Evolutionary conservation across 1,139 yeast species (phyloP).

Genomic region (Yamadazyma trypodendri): DNA sequence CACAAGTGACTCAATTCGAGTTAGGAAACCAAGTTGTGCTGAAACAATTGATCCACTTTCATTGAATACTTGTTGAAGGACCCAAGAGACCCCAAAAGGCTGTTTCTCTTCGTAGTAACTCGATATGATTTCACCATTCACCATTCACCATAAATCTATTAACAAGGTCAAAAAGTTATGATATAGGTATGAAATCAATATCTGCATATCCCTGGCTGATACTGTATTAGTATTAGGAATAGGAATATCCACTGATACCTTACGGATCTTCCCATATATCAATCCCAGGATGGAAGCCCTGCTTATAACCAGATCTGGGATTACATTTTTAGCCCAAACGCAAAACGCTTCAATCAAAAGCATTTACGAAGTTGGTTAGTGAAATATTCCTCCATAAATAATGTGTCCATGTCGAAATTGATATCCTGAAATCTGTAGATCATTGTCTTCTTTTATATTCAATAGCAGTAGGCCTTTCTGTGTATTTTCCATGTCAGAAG

Average conservation of each 20-base stretch:
- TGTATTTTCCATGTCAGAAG: neutral
- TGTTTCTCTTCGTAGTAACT: slow-evolving; percentile 41
- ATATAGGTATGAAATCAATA: slow-evolving; percentile 37
- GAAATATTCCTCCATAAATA: slow-evolving; percentile 60
- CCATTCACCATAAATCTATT: slow-evolving; percentile 39
- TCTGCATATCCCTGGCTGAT: slow-evolving; percentile 32
- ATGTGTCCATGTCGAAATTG: slow-evolving; percentile 61
- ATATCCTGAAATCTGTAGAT: slow-evolving; percentile 41
- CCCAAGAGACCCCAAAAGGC: slow-evolving; percentile 45
- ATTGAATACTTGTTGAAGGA: slow-evolving; percentile 46
- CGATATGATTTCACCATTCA: slow-evolving; percentile 36
- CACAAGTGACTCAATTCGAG: slow-evolving; percentile 59
- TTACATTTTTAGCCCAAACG: slow-evolving; percentile 55
- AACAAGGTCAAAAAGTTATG: slow-evolving; percentile 51
- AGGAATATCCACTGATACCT: slow-evolving; percentile 38
- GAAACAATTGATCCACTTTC: slow-evolving; percentile 48
- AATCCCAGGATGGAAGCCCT: slow-evolving; percentile 70
- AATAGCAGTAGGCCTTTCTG: neutral
- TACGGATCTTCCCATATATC: slow-evolving; percentile 48
- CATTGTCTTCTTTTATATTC: slow-evolving; percentile 12
- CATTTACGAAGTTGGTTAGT: slow-evolving; percentile 28
- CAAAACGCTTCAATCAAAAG: slow-evolving; percentile 53
- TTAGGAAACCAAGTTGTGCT: slow-evolving; percentile 43
- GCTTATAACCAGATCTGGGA: slow-evolving; percentile 57
- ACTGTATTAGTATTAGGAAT: slow-evolving; percentile 36